A percentile compares a stretch with the other conserved stretches of the same genome.
These are phyloP conservation scores for Colletotrichum chlorophyti DNA, from an alignment of 2,329 filamentous ascomycete genomes.

Conservation along the genomic window DNA sequence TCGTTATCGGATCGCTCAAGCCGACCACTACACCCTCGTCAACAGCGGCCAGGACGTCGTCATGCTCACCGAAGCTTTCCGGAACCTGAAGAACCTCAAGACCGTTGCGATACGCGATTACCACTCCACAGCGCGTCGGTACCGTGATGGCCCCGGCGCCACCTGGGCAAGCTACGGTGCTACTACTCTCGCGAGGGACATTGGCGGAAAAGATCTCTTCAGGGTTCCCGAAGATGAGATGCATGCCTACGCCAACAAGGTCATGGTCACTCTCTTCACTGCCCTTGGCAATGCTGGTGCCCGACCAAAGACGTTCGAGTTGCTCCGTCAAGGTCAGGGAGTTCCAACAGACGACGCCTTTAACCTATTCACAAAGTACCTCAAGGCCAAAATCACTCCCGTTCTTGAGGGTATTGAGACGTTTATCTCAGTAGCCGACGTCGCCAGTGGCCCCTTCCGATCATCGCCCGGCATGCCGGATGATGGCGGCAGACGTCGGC, in stretches of 20 bases:
- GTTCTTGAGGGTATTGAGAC: conserved; percentile 54
- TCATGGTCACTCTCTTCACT: conserved; percentile 49
- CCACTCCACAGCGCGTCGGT: conserved; percentile 50
- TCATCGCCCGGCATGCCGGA: not conserved
- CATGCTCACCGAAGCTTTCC: conserved; percentile 64
- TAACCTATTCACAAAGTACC: conserved; percentile 45
- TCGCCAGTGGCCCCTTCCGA: not conserved
- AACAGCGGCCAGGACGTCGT: conserved; percentile 54
- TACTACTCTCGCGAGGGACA: conserved; percentile 43
- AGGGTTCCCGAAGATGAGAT: conserved; percentile 3
- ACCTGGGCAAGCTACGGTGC: conserved; percentile 64
- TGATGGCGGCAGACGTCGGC: not conserved
- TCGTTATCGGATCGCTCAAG: conserved; percentile 29
- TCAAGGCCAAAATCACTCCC: conserved; percentile 42
- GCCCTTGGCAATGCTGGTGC: conserved; percentile 48
- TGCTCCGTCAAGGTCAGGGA: conserved; percentile 45
- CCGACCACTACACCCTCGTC: conserved; percentile 40
- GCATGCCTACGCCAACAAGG: conserved; percentile 35
- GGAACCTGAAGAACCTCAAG: conserved; percentile 59
- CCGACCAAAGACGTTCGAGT: conserved; percentile 51
- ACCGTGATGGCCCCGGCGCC: conserved; percentile 50
- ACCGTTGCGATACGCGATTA: conserved; percentile 67
- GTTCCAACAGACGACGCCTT: conserved; percentile 52
- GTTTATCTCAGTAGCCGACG: conserved; percentile 45
- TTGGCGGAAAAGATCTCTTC: conserved; percentile 37